Evolutionary conservation across 2,329 filamentous ascomycete genomes (phyloP).

Genomic region (Ophiostoma novo-ulmi): DNA sequence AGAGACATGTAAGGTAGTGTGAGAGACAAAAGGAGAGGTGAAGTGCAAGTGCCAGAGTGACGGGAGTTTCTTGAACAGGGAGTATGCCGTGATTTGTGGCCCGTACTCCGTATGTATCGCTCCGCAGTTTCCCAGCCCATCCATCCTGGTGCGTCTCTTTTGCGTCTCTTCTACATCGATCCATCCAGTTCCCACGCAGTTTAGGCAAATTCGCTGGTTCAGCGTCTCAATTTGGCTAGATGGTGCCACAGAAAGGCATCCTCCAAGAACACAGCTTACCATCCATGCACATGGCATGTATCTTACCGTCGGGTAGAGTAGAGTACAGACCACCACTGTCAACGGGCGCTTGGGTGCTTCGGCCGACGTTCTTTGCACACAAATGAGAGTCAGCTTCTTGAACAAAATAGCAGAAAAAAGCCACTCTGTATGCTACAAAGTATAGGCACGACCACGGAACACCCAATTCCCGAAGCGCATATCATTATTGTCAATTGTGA

Average conservation of each 20-base stretch:
- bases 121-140: not conserved
- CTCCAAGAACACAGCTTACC: not conserved
- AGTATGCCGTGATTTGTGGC: not conserved
- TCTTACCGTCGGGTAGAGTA: not conserved
- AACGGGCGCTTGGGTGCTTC: not conserved
- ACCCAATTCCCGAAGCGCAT: not conserved
- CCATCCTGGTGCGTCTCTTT: not conserved
- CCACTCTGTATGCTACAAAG: not conserved
- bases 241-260: constrained; percentile 7
- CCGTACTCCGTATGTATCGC: constrained; percentile 6
- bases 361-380: not conserved
- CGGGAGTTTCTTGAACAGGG: not conserved
- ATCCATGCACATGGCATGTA: not conserved
- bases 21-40: not conserved
- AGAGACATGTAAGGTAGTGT: not conserved
- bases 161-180: not conserved
- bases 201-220: not conserved
- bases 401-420: too few species aligned
- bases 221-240: constrained; percentile 1
- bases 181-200: not conserved
- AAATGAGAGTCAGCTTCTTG: not conserved
- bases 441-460: not conserved
- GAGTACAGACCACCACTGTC: not conserved
- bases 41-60: constrained; percentile 8
- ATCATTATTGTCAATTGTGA: not conserved